Percentiles rank a stretch among this genome's conserved stretches.
phyloP scores from a whole-genome alignment of 164 flowering plant species.

The Macadamia integrifolia region DNA sequence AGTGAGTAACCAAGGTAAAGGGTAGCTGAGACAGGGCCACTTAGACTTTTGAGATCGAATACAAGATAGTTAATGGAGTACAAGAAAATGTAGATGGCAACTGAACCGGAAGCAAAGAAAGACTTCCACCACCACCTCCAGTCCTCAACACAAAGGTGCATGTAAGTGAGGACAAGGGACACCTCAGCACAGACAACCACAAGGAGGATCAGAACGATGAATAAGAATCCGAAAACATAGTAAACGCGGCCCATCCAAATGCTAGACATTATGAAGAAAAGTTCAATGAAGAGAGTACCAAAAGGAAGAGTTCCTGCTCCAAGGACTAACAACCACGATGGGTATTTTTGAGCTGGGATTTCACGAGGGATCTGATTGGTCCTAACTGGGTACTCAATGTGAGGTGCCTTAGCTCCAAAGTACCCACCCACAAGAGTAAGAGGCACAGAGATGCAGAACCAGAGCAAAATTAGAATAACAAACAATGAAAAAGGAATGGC shows the following conservation, averaged over 20 bases:
- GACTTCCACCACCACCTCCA: constrained; percentile 13
- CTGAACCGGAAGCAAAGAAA: no score
- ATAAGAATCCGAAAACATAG: no score
- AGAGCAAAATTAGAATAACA: background rate
- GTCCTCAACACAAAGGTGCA: constrained; percentile 41
- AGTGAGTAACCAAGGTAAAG: constrained; percentile 35
- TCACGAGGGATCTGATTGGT: no score
- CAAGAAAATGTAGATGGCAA: no score
- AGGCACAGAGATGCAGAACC: background rate
- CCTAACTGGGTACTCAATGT: no score
- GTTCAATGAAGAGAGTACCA: constrained; percentile 38
- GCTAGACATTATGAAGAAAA: constrained; percentile 40
- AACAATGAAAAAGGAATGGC: background rate
- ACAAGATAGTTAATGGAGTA: no score
- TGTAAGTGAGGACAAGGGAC: constrained; percentile 37
- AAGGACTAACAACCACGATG: no score
- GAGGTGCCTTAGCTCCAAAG: no score
- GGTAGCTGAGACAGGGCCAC: constrained; percentile 34
- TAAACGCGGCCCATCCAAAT: constrained; percentile 29
- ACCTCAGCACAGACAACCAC: constrained; percentile 33
- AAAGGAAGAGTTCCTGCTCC: constrained; percentile 26
- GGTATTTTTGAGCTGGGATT: no score
- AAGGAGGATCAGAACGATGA: no score
- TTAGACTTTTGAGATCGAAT: constrained; percentile 22
- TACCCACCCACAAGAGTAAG: no score